A percentile compares a stretch with the other conserved stretches of the same genome.
phyloP scores from a whole-genome alignment of 139 green algal genomes.

The Coelastrella sp. region DNA sequence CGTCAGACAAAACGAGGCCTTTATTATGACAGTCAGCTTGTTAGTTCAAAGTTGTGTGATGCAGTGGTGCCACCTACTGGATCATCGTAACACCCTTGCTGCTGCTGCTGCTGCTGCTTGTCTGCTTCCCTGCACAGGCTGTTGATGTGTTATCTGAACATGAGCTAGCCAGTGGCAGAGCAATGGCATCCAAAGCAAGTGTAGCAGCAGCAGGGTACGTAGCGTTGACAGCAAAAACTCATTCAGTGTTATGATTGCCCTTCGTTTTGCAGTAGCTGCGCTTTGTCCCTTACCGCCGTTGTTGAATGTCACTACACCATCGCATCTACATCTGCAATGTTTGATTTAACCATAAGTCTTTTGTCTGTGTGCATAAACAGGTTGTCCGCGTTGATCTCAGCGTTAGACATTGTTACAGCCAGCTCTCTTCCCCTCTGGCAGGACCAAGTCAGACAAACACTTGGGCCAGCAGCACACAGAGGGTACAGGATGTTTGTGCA shows the following conservation, averaged over 20 bases:
- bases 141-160: conserved; percentile 33
- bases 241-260: neutral
- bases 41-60: neutral
- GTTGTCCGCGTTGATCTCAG: conserved; percentile 62
- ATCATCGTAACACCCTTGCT: no score
- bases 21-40: no score
- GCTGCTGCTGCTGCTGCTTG: neutral
- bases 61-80: no score
- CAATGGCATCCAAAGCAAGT: neutral
- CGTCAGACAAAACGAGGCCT: no score
- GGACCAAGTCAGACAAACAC: neutral
- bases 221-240: no score
- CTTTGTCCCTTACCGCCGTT: no score
- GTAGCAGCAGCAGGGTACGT: conserved; percentile 24
- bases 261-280: neutral
- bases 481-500: conserved; percentile 84
- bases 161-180: conserved; percentile 35
- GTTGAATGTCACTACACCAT: no score
- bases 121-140: conserved; percentile 8
- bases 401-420: conserved; percentile 74
- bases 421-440: conserved; percentile 55
- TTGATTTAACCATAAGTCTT: no score
- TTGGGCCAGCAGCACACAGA: conserved; percentile 13
- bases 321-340: no score
- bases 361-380: no score